Conservation (phyloP, 805 yeast genomes). For the Candida silvatica region DNA sequence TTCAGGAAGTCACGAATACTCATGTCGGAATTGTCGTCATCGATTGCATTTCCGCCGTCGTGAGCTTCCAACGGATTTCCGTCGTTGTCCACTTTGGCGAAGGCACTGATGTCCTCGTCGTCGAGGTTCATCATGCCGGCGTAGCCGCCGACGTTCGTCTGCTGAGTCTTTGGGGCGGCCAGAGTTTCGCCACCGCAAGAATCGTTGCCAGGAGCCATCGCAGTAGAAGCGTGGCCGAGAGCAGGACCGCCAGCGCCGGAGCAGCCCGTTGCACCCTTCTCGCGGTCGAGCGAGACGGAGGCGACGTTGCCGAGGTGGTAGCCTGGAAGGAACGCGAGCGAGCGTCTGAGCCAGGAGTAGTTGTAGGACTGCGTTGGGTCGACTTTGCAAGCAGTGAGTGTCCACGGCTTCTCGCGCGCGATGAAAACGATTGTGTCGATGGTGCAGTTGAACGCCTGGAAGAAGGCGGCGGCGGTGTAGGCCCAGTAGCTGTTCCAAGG, state of each 20-base stretch:
- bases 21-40: constrained; percentile 3
- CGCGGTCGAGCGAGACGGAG: not conserved
- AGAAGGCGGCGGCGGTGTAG: constrained; percentile 57
- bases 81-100: not conserved
- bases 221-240: not conserved
- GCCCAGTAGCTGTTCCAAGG: constrained; percentile 35
- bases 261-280: not conserved
- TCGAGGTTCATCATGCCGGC: constrained; percentile 1
- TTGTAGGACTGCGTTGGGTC: constrained; percentile 12
- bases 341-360: constrained; percentile 14
- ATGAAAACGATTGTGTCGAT: constrained; percentile 72
- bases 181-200: too few species aligned
- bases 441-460: constrained; percentile 74
- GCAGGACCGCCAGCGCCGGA: not conserved
- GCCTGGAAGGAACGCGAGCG: constrained; percentile 21
- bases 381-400: constrained; percentile 18
- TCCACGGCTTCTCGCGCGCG: constrained; percentile 77
- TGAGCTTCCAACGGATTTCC: constrained; percentile 6
- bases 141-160: not conserved
- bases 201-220: not conserved
- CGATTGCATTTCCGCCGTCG: not conserved
- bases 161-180: not conserved
- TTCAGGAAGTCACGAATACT: constrained; percentile 6
- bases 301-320: constrained; percentile 6
- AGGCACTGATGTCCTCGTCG: constrained; percentile 12